Conservation (phyloP, 441 rosid genomes). For the Hura crepitans region DNA sequence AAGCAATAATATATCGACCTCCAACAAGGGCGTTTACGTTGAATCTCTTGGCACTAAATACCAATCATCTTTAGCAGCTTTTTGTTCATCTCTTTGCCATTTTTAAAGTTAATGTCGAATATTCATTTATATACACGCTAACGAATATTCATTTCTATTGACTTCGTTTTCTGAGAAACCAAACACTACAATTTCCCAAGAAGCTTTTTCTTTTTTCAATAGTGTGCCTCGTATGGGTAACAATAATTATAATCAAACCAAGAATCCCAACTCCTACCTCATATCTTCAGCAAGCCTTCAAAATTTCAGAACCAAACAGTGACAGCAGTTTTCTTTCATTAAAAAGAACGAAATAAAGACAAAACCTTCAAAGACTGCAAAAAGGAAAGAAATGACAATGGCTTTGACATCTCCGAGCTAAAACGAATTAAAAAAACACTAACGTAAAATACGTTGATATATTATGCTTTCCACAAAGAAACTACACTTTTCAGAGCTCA, state of each 20-base stretch:
- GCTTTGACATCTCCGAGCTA: constrained; percentile 12
- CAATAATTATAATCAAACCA: background rate
- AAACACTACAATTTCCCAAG: background rate
- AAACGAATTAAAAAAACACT: background rate
- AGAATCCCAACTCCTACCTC: constrained; percentile 6
- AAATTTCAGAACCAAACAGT: background rate
- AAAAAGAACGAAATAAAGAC: background rate
- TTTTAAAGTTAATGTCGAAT: no score
- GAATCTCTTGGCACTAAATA: background rate
- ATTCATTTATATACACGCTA: background rate
- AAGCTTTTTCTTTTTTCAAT: background rate
- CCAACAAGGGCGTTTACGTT: background rate
- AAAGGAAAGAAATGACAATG: constrained; percentile 4
- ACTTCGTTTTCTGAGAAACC: constrained; percentile 14
- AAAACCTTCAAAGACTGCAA: background rate
- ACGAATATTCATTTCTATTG: background rate
- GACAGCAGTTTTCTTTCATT: no score
- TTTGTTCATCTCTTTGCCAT: background rate
- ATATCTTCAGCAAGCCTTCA: constrained; percentile 9
- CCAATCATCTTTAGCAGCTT: background rate
- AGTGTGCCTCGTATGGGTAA: background rate
- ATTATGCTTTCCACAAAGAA: constrained; percentile 8
- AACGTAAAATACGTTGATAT: background rate
- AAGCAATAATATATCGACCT: background rate
- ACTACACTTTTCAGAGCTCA: constrained; percentile 27